Conservation (phyloP, 495 filamentous ascomycete genomes). For the Hypomontagnella submonticulosa region DNA sequence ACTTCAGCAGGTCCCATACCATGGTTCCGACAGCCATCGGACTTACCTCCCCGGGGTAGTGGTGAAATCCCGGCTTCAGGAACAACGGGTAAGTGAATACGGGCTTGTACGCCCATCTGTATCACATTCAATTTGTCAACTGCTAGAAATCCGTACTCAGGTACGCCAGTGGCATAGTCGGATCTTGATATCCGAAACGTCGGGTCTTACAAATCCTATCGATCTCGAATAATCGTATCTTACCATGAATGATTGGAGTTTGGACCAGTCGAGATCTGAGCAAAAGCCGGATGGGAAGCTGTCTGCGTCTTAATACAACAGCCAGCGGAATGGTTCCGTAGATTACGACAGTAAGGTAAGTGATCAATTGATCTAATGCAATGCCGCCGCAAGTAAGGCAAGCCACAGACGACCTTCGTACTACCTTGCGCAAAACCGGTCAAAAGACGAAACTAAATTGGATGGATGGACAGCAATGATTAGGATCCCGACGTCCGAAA, state of each 20-base stretch:
- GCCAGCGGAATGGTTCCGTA: too few species aligned
- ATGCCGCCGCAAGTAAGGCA: too few species aligned
- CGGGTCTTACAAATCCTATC: conserved; percentile 4
- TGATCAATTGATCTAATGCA: too few species aligned
- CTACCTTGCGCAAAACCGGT: neutral
- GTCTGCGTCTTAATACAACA: too few species aligned
- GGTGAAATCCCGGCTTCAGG: neutral
- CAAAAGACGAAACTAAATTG: conserved; percentile 1
- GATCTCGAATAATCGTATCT: neutral
- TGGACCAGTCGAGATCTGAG: neutral
- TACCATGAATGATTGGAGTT: neutral
- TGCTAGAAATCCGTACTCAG: conserved; percentile 4
- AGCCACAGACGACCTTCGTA: neutral
- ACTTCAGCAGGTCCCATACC: too few species aligned
- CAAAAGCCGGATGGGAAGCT: too few species aligned
- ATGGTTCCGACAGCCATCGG: too few species aligned
- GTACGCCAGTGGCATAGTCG: neutral
- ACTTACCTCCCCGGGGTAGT: too few species aligned
- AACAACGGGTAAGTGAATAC: neutral
- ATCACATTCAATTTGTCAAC: conserved; percentile 18
- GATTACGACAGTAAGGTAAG: too few species aligned
- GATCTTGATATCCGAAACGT: conserved; percentile 17
- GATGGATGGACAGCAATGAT: neutral
- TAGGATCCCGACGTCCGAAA: neutral
- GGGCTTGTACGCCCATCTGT: conserved; percentile 2